A percentile compares a stretch with the other conserved stretches of the same genome.
phyloP scores from a whole-genome alignment of 2,329 filamentous ascomycete genomes.

The Nothomitra cinnamomea region DNA sequence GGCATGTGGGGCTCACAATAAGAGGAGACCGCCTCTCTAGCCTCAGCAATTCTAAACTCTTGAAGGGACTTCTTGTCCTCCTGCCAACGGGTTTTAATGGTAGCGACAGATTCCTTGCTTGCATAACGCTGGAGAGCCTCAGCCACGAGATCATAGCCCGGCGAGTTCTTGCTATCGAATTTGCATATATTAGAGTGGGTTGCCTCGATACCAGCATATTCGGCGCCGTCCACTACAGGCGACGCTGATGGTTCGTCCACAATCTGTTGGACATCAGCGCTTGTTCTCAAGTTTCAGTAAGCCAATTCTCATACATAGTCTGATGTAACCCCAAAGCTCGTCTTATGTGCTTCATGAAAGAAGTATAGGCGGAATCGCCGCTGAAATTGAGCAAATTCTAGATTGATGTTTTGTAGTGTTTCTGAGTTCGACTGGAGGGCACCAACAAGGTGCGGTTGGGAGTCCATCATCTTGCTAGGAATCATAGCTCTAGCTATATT shows the following conservation, averaged over 20 bases:
- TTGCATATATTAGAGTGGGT: constrained; percentile 60
- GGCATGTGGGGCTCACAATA: neutral
- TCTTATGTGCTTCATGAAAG: constrained; percentile 59
- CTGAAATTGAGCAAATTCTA: constrained; percentile 53
- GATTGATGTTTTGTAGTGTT: constrained; percentile 57
- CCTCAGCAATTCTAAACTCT: constrained; percentile 21
- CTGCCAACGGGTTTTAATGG: constrained; percentile 40
- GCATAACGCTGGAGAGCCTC: constrained; percentile 24
- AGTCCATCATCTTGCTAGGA: constrained; percentile 48
- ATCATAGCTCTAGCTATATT: constrained; percentile 48
- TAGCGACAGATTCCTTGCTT: constrained; percentile 33
- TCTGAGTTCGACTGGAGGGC: constrained; percentile 60
- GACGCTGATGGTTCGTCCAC: constrained; percentile 55
- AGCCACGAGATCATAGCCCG: constrained; percentile 42
- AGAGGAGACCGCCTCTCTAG: constrained; percentile 15
- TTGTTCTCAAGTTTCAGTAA: neutral
- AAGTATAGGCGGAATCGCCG: constrained; percentile 57
- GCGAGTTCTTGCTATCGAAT: constrained; percentile 44
- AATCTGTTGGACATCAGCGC: constrained; percentile 21
- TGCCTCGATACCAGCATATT: constrained; percentile 57
- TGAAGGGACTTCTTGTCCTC: constrained; percentile 32
- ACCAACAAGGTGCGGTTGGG: constrained; percentile 48
- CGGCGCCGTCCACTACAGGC: constrained; percentile 50
- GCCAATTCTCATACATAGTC: constrained; percentile 6
- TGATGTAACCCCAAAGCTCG: constrained; percentile 46